Evolutionary conservation across 495 filamentous ascomycete genomes (phyloP).

Genomic region (Cercophora samala): DNA sequence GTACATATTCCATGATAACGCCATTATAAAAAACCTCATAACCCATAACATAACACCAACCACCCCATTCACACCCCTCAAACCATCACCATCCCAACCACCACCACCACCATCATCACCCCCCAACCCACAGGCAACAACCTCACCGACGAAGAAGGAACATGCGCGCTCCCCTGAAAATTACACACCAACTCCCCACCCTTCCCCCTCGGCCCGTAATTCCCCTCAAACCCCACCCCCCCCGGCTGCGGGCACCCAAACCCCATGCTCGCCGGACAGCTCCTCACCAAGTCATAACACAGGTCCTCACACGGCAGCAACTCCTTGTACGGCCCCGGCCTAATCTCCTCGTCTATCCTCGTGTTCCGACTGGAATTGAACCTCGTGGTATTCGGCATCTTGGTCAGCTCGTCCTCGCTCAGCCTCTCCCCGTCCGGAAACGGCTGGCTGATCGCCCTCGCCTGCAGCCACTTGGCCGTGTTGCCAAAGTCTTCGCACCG

Average conservation of each 20-base stretch:
- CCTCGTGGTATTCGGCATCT: slow-evolving; percentile 21
- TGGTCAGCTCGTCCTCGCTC: slow-evolving; percentile 24
- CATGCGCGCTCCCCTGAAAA: slow-evolving; percentile 44
- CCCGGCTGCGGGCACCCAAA: slow-evolving; percentile 70
- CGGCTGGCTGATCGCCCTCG: slow-evolving; percentile 62
- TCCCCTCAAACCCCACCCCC: slow-evolving; percentile 52
- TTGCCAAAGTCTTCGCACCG: slow-evolving; percentile 80
- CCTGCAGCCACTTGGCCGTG: slow-evolving; percentile 52
- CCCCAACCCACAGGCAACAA: background rate
- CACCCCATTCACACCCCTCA: slow-evolving; percentile 4
- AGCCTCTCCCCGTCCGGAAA: slow-evolving; percentile 65
- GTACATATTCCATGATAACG: background rate
- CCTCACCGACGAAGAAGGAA: slow-evolving; percentile 23
- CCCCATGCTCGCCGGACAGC: slow-evolving; percentile 72
- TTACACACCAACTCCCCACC: slow-evolving; percentile 41
- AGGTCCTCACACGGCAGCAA: slow-evolving; percentile 79
- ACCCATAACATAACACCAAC: background rate
- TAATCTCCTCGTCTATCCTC: slow-evolving; percentile 64
- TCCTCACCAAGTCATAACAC: slow-evolving; percentile 78
- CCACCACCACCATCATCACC: slow-evolving; percentile 17
- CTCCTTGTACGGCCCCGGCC: slow-evolving; percentile 92
- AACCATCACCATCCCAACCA: slow-evolving; percentile 19
- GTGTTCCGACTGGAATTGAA: slow-evolving; percentile 61
- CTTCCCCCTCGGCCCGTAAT: slow-evolving; percentile 57
- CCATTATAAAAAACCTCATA: background rate